A percentile compares a stretch with the other conserved stretches of the same genome.
Evolutionary conservation across 768 basidiomycete species (phyloP).

Genomic region (Amylocystis lapponica): DNA sequence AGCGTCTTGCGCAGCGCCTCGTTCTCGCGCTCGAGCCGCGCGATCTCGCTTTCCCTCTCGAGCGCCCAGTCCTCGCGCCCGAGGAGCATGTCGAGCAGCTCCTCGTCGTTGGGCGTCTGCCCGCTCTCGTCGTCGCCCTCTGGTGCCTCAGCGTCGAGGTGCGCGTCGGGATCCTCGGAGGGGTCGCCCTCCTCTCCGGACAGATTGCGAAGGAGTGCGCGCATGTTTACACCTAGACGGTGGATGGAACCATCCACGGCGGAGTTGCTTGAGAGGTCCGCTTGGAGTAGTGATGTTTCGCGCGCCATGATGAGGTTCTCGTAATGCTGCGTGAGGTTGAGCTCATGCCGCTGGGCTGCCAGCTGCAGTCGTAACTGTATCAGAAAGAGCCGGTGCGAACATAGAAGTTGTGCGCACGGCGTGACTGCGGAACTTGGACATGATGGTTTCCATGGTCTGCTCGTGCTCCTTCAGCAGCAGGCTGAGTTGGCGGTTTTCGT

Average conservation of each 20-base stretch:
- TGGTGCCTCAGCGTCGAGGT: background rate
- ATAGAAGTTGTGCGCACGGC: constrained; percentile 49
- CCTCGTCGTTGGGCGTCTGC: constrained; percentile 37
- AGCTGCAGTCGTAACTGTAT: constrained; percentile 42
- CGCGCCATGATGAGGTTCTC: constrained; percentile 70
- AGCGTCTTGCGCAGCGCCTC: constrained; percentile 67
- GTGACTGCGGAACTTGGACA: constrained; percentile 92
- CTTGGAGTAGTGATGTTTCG: constrained; percentile 49
- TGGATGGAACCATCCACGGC: constrained; percentile 63
- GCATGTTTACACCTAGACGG: constrained; percentile 64
- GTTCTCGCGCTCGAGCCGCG: constrained; percentile 80
- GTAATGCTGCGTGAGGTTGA: constrained; percentile 84
- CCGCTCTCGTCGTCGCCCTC: no score
- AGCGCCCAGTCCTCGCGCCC: constrained; percentile 71
- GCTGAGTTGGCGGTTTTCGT: constrained; percentile 95
- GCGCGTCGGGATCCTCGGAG: constrained; percentile 1
- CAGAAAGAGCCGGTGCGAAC: background rate
- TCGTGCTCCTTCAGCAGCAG: constrained; percentile 92
- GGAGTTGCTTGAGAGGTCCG: constrained; percentile 52
- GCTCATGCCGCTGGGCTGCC: constrained; percentile 89
- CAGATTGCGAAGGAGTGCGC: constrained; percentile 66
- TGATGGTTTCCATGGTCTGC: constrained; percentile 89
- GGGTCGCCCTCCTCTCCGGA: constrained; percentile 46
- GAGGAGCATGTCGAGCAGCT: constrained; percentile 35
- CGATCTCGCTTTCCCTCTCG: constrained; percentile 84